Evolutionary conservation across 169 alveolate species (phyloP), one percentile per base, ranked within the genome.

Genomic region (Cryptosporidium felis): DNA sequence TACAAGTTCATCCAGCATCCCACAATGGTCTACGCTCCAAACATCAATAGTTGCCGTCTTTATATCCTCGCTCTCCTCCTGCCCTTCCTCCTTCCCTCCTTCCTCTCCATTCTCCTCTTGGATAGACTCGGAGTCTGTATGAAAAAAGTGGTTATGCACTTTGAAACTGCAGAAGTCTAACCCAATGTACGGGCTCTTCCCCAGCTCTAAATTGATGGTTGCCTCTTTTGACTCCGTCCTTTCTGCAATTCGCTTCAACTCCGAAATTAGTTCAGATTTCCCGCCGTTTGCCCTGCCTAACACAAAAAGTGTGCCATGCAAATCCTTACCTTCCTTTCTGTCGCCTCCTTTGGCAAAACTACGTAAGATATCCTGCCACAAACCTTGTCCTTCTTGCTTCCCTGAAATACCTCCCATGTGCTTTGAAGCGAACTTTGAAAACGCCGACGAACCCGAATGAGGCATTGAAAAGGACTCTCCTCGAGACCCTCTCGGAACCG

Each of bases 21-120:
- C 85, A 36, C 65, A 53, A 40, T 74, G 85, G 3, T 74, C 85
- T 21, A 74, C 42, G 56, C 85, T 74, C 85, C 85, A 74, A 10
- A 74, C 45, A 53, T 74, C 85, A 16, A 74, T 26, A 12, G 74
- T 74, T 3, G 28, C 23, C n/a, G 63, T 56, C 10, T 8, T 28
- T 56, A 4, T 21, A 8, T 23, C 63, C 44, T 28, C 40, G 23
- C 80, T 21, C 16, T 58, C 6, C 28, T 6, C 9, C 5, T 58
- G 58, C 18, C 5, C 40, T 1, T 30, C 34, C 30, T 36, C 8
- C 16, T 21, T 61, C 58, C 8, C 21, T 1, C 59, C 5, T 61
- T 30, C 18, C 16, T 16, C 18, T 36, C 18, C 1, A 61, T 61
- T 26, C 5, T 61, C 80, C n/a, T n/a, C n/a, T n/a, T n/a, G n/a